phyloP scores from a whole-genome alignment of 2,329 filamentous ascomycete species.

The Arthrobotrys musiformis region DNA sequence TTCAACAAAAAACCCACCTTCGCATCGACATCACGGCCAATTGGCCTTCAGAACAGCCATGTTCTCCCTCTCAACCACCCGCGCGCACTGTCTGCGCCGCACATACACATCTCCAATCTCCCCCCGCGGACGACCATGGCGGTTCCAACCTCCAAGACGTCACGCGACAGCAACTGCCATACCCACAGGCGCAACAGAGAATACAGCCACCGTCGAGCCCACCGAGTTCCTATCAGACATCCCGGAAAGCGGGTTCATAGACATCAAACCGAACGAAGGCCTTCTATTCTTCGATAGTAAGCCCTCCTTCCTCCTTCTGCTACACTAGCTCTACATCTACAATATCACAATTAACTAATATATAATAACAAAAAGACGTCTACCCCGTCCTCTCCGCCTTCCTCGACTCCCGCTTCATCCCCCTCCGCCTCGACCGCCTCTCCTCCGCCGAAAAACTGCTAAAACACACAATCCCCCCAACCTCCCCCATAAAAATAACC shows the following conservation, averaged over 20 bases:
- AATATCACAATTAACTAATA: background rate
- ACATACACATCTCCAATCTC: background rate
- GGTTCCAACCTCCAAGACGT: conserved; percentile 34
- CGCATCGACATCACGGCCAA: background rate
- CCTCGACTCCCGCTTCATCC: conserved; percentile 66
- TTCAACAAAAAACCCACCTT: background rate
- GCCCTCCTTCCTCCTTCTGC: conserved; percentile 59
- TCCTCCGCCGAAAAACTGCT: conserved; percentile 67
- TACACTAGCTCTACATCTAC: background rate
- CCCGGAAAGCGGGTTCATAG: conserved; percentile 79
- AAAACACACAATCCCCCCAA: conserved; percentile 70
- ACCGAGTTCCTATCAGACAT: conserved; percentile 26
- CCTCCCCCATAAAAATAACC: conserved; percentile 71
- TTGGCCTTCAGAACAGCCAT: conserved; percentile 29
- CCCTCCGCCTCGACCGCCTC: conserved; percentile 68
- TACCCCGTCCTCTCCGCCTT: conserved; percentile 79
- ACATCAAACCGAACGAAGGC: conserved; percentile 78
- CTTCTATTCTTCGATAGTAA: conserved; percentile 90
- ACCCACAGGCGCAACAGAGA: background rate
- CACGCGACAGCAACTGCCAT: conserved; percentile 22
- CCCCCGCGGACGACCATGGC: conserved; percentile 24
- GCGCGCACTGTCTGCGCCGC: conserved; percentile 37
- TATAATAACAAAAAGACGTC: conserved; percentile 70
- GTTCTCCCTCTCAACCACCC: conserved; percentile 24
- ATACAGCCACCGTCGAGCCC: conserved; percentile 17